These are phyloP conservation scores for Colletotrichum sp. DNA, from an alignment of 2,329 filamentous ascomycete genomes.

Conservation along the genomic window DNA sequence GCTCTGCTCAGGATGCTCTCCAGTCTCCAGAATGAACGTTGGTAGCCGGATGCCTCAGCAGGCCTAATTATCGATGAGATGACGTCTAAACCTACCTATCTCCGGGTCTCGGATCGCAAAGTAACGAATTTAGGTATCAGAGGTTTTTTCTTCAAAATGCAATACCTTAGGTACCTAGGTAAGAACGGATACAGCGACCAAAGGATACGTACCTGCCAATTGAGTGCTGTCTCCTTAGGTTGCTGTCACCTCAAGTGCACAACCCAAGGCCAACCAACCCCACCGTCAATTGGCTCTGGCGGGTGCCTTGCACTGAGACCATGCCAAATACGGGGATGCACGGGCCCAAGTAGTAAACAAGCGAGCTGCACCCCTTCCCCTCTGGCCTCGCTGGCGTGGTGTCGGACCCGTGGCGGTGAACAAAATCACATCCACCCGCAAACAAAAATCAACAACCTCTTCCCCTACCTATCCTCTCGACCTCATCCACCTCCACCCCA, in stretches of 20 bases:
- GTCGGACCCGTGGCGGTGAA: slow-evolving; percentile 38
- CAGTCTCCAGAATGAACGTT: not conserved
- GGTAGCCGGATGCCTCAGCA: not conserved
- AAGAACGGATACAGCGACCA: not conserved
- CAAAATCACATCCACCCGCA: slow-evolving; percentile 25
- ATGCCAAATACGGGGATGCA: slow-evolving; percentile 34
- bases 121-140: not conserved
- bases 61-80: not conserved
- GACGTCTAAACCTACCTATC: not conserved
- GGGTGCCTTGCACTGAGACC: slow-evolving; percentile 21
- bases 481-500: slow-evolving; percentile 26
- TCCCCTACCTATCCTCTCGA: slow-evolving; percentile 26
- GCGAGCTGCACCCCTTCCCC: slow-evolving; percentile 30
- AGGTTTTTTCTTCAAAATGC: not conserved
- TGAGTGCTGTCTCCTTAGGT: not conserved
- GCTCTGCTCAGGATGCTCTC: not conserved
- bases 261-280: not conserved
- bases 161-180: not conserved
- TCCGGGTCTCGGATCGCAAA: not conserved
- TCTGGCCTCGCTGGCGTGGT: slow-evolving; percentile 11
- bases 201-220: not conserved
- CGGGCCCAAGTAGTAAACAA: slow-evolving; percentile 37
- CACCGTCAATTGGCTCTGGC: slow-evolving; percentile 5
- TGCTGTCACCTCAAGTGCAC: not conserved
- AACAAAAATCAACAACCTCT: slow-evolving; percentile 42